Base-by-base conservation (phyloP, 495 filamentous ascomycete species). In the Xylaria scruposa region DNA sequence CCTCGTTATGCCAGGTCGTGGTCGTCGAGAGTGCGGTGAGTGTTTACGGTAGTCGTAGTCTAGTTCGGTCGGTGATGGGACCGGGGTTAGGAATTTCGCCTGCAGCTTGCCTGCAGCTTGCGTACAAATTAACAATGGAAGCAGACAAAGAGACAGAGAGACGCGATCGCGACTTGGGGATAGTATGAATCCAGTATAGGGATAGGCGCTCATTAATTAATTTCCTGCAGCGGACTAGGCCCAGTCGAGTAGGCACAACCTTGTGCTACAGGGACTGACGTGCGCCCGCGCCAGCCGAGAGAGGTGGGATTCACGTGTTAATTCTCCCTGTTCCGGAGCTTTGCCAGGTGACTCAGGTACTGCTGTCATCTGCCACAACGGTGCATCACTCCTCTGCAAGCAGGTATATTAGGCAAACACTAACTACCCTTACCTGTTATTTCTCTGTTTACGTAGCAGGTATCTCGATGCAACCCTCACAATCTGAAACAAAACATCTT, bases 111-210 rank as follows among this genome's bases (percentile, higher is more conserved):
- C 38, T 72, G 75, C 76, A 73, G 77, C 68, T 74, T 71, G 64
- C 72, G 49, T 72, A 60, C 17, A 72, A 47, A 60, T 68, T 40
- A 63, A 29, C 36, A 46, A 36, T 31, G 62, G 26, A 56, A 65
- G 61, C 29, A 75, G 68, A 63, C 21, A 68, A 65, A 46, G 24
- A 36, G 53, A 33, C 9, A 4, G 75, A 70, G 68, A 68, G 60
- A 78, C 77, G 77, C 77, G 77, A 79, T 76, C 77, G 77, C 77
- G 77, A 78, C 77, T 71, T 60, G 26, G 29, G 67, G 44, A 71
- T 65, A 70, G 68, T 44, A 33, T 56, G 53, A 12, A 29, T 21
- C 58, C n/a, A 33, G 3, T 31, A 17, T 60, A 60, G 56, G 29
- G 56, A 17, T 33, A 68, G 42, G 42, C 62, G 3, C 49, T 58